phyloP scores from a whole-genome alignment of 2,329 filamentous ascomycete species.

The Teratosphaeria viscida region DNA sequence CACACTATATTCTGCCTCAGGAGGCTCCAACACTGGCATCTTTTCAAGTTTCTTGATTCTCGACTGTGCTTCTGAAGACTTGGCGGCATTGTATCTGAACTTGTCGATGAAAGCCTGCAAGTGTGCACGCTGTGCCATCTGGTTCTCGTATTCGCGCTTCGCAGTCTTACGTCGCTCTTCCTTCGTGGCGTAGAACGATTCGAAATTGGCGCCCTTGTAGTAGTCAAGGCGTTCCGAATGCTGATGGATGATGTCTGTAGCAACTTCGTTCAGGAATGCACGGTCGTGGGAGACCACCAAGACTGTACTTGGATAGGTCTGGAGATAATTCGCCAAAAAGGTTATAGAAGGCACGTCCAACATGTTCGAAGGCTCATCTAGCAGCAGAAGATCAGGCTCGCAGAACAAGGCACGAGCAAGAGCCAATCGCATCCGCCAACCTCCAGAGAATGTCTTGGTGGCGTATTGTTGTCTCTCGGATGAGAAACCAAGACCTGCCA shows the following conservation, averaged over 20 bases:
- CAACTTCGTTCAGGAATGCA: slow-evolving; percentile 96
- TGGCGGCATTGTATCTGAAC: slow-evolving; percentile 97
- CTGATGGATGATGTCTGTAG: slow-evolving; percentile 98
- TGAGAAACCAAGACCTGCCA: slow-evolving; percentile 95
- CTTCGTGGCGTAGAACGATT: slow-evolving; percentile 92
- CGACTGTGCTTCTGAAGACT: slow-evolving; percentile 95
- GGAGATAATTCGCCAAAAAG: slow-evolving; percentile 92
- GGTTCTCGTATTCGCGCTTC: slow-evolving; percentile 95
- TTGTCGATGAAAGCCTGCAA: slow-evolving; percentile 98
- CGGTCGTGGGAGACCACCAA: slow-evolving; percentile 97
- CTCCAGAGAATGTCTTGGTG: slow-evolving; percentile 96
- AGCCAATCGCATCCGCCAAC: slow-evolving; percentile 98
- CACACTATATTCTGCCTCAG: slow-evolving; percentile 89
- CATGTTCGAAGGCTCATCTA: slow-evolving; percentile 99
- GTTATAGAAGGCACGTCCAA: slow-evolving; percentile 99
- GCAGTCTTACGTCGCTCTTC: slow-evolving; percentile 95
- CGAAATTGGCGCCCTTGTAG: slow-evolving; percentile 94
- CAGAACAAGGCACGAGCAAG: slow-evolving; percentile 93
- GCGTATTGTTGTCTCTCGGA: slow-evolving; percentile 81
- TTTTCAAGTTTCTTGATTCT: slow-evolving; percentile 98
- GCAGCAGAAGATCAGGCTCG: slow-evolving; percentile 86
- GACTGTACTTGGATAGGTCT: slow-evolving; percentile 86
- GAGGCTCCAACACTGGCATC: slow-evolving; percentile 84
- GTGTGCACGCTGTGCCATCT: slow-evolving; percentile 88
- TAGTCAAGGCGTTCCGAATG: slow-evolving; percentile 96